Conservation (phyloP, 2,329 filamentous ascomycete species). For the Botrytis pseudocinerea region DNA sequence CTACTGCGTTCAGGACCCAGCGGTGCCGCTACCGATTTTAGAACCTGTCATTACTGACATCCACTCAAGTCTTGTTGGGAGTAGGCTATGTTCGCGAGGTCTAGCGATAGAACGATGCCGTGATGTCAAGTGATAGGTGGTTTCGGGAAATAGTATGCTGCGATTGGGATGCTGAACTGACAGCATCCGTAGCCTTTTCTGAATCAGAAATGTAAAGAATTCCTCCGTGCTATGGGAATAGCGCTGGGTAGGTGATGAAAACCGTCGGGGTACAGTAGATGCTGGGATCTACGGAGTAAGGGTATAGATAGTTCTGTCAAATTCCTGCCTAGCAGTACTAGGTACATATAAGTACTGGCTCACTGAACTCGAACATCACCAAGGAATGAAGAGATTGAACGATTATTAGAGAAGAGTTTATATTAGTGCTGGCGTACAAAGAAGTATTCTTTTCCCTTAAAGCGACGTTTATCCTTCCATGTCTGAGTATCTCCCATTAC, state of each 20-base stretch:
- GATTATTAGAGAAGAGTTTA: background rate
- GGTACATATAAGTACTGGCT: background rate
- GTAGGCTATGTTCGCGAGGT: background rate
- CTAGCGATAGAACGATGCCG: background rate
- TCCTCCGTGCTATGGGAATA: background rate
- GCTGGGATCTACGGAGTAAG: background rate
- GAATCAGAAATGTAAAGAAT: background rate
- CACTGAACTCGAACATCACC: background rate
- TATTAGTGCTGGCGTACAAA: background rate
- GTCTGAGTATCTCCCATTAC: background rate
- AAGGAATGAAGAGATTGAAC: background rate
- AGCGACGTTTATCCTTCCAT: background rate
- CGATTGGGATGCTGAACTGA: background rate
- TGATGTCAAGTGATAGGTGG: background rate
- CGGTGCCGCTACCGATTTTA: background rate
- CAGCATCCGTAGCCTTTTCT: background rate
- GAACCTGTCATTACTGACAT: background rate
- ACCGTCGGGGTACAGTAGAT: background rate
- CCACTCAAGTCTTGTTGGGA: conserved; percentile 20
- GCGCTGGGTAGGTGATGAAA: background rate
- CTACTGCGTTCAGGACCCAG: background rate
- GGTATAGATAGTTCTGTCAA: background rate
- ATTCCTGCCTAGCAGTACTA: background rate
- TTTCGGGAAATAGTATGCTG: background rate
- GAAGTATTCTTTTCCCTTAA: background rate